These are phyloP conservation scores for Calcarisporium arbuscula DNA, from an alignment of 2,329 filamentous ascomycete genomes.

Conservation along the genomic window DNA sequence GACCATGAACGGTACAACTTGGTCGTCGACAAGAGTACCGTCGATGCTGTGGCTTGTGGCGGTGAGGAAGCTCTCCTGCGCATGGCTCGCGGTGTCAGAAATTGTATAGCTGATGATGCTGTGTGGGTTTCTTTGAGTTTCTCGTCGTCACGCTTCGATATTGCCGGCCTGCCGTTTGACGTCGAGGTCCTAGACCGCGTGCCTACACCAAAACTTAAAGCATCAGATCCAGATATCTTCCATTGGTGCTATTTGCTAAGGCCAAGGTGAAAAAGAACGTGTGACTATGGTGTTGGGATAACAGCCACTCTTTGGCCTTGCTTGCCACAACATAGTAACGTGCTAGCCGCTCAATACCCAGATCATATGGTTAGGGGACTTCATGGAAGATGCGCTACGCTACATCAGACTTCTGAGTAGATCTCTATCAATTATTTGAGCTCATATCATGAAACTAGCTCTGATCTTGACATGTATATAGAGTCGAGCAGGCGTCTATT, in stretches of 20 bases:
- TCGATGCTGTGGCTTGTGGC: slow-evolving; percentile 41
- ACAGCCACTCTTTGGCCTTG: no score
- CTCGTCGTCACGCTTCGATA: slow-evolving; percentile 34
- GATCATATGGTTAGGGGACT: no score
- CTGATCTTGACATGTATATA: no score
- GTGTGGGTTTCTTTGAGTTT: slow-evolving; percentile 44
- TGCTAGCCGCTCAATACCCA: no score
- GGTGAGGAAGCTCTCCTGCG: slow-evolving; percentile 28
- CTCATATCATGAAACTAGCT: no score
- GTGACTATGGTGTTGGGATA: no score
- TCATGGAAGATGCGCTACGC: no score
- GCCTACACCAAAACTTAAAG: slow-evolving; percentile 31
- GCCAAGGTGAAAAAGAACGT: no score
- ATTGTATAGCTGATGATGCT: slow-evolving; percentile 27
- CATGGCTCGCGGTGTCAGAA: slow-evolving; percentile 32
- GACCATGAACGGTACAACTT: slow-evolving; percentile 27
- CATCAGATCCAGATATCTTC: slow-evolving; percentile 40
- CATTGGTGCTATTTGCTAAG: slow-evolving; percentile 39
- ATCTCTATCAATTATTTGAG: no score
- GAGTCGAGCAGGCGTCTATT: no score
- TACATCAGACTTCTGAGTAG: no score
- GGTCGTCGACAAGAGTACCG: slow-evolving; percentile 44
- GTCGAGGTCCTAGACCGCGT: slow-evolving; percentile 36
- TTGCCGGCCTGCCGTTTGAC: slow-evolving; percentile 31
- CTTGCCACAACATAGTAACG: no score